phyloP scores from a whole-genome alignment of 495 filamentous ascomycete genomes.

The Neurospora sp. region DNA sequence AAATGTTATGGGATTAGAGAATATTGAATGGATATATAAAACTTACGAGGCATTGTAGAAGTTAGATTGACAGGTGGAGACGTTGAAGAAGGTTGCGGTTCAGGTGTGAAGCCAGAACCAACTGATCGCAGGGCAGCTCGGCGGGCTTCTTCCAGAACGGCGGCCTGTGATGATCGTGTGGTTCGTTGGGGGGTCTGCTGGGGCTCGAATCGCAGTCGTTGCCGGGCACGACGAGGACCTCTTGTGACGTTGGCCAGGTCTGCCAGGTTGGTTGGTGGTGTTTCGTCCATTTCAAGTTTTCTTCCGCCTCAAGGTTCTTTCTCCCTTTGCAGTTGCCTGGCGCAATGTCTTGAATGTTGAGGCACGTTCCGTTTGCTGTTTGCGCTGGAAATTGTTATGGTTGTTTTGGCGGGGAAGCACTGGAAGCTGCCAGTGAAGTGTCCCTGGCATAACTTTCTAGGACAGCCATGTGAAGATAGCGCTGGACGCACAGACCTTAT shows the following conservation, averaged over 20 bases:
- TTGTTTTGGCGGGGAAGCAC: not conserved
- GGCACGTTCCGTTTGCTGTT: not conserved
- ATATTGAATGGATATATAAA: not conserved
- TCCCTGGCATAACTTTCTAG: not conserved
- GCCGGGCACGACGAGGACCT: constrained; percentile 10
- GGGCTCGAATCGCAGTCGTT: not conserved
- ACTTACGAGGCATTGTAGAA: not conserved
- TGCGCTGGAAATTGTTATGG: not conserved
- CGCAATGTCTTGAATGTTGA: not conserved
- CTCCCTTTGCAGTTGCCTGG: not conserved
- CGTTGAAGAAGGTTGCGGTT: not conserved
- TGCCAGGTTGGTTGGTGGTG: not conserved
- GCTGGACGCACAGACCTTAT: not conserved
- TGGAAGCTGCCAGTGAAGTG: not conserved
- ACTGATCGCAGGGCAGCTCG: not conserved
- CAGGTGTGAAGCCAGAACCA: not conserved
- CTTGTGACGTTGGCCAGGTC: constrained; percentile 1
- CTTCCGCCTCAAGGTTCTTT: not conserved
- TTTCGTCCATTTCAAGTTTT: not conserved
- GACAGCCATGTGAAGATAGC: not conserved
- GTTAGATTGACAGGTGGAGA: not conserved
- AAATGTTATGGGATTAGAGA: not conserved
- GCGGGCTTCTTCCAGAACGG: not conserved
- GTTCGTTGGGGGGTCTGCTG: not conserved
- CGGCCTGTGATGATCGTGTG: not conserved